Base-by-base conservation (phyloP, 2,329 filamentous ascomycete species). In the Neopestalotiopsis sp. region DNA sequence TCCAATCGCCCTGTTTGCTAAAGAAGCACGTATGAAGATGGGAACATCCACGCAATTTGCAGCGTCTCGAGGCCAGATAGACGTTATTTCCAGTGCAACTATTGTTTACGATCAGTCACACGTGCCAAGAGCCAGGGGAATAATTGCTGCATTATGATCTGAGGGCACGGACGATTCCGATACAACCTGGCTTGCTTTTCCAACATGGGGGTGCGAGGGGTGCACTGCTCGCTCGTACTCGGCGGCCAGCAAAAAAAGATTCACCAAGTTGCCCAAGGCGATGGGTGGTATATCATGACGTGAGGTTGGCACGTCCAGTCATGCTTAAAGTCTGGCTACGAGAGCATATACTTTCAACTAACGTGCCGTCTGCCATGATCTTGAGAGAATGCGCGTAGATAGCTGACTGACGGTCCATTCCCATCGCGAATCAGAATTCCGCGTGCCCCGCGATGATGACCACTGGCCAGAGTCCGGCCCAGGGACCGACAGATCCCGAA, bases 111-210 rank as follows among this genome's bases (percentile, higher is more conserved):
- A 40, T 62, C 45, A 52, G 45, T 52, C 59, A 62, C 59, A 62
- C 34, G 59, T 42, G 59, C 59, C 59, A 62, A 62, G 59, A 62
- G n/a, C 28, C n/a, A 40, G 32, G 45, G 45, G n/a, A 40, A 62
- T 38, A 34, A 24, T n/a, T 20, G 32, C 32, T 34, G 59, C 34
- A 40, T 62, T 34, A 62, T 34, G 34, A 62, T 34, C 32, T 62
- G 14, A 40, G 30, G n/a, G 59, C 59, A 62, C 59, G 59, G 59
- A 62, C 59, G 32, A 20, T 62, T 40, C 59, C 30, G 59, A 62
- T 34, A 62, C 30, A 62, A n/a, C 30, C n/a, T n/a, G 32, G 34
- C 45, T 52, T 52, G n/a, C 45, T 52, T 52, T 52, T 52, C 17
- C 45, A 17, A 7, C 45, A n/a, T 17, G 45, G 45, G 45, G n/a